Base-by-base conservation (phyloP, 2,329 filamentous ascomycete species). In the Pseudocercospora ulei region DNA sequence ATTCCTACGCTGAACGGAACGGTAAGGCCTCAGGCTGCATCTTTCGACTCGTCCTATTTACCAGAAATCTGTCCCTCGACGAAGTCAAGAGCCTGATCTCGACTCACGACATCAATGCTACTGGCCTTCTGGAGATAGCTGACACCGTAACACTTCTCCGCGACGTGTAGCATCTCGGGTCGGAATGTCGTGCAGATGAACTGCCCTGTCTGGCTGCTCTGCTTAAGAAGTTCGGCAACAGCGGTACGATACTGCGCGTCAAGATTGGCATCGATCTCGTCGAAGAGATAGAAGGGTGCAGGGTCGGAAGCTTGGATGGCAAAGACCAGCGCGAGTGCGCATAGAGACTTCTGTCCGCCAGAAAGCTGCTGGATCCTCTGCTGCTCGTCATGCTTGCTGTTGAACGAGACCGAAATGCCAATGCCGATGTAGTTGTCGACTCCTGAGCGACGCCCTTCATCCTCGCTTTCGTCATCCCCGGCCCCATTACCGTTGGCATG, bases 131-230 rank as follows among this genome's bases (percentile, higher is more conserved):
- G 88, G 50, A 71, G 53, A 64, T 88, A 96, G 35, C 83, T 85
- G 35, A 98, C 90, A 45, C 90, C 90, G 62, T 98, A 98, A 65
- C 88, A 95, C 67, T 94, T 93, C 67, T 96, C 87, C 2, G 90
- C 90, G 12, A 96, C 85, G 45, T 82, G 76, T 48, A 98, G 74
- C 72, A 98, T 95, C 65, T 98, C 90, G 1, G 90, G 90, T 41
- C 90, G 73, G 75, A 98, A 98, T 2, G 90, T 98, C 3, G 90
- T 98, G 71, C 90, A 96, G 62, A 98, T 98, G 60, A 98, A 98
- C 62, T 98, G 80, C 0, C 78, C 78, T 22, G 56, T 63, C 31
- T 64, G 62, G 19, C 53, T 60, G 31, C 59, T 57, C 52, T 67
- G 72, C 56, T 88, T 71, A 13, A 98, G 72, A 67, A 96, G 83